A percentile compares a stretch with the other conserved stretches of the same genome.
These are phyloP conservation scores for Taiwanofungus camphoratus DNA, from an alignment of 1,284 basidiomycete genomes.

Conservation along the genomic window DNA sequence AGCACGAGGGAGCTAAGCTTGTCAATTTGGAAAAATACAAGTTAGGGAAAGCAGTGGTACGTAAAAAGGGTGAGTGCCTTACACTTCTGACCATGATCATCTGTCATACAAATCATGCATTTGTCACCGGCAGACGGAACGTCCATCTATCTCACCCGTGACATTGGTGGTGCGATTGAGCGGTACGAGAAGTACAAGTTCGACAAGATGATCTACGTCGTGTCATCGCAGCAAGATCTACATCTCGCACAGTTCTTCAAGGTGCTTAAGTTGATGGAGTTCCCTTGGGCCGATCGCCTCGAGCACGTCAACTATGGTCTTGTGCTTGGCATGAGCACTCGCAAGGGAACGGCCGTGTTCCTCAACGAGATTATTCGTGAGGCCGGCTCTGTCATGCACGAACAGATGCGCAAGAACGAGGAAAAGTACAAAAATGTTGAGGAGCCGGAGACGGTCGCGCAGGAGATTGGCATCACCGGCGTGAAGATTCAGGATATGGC, in stretches of 20 bases:
- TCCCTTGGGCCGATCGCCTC: conserved; percentile 78
- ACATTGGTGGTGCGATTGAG: conserved; percentile 92
- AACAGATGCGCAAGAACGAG: conserved; percentile 94
- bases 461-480: conserved; percentile 91
- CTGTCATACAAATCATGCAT: too few relatives aligned
- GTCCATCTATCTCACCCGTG: conserved; percentile 97
- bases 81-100: too few relatives aligned
- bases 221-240: conserved; percentile 92
- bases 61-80: conserved; percentile 68
- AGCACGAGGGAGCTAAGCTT: conserved; percentile 69
- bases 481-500: conserved; percentile 99
- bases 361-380: conserved; percentile 93
- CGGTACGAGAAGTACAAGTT: conserved; percentile 91
- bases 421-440: conserved; percentile 89
- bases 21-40: conserved; percentile 87
- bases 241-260: conserved; percentile 96
- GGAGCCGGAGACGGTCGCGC: conserved; percentile 78
- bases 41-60: conserved; percentile 85
- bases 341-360: conserved; percentile 96
- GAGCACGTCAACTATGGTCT: conserved; percentile 92
- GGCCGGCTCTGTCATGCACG: conserved; percentile 89
- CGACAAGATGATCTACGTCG: conserved; percentile 98
- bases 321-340: conserved; percentile 96
- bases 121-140: conserved; percentile 82
- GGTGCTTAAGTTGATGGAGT: conserved; percentile 86